A percentile compares a stretch with the other conserved stretches of the same genome.
Evolutionary conservation across 768 basidiomycete genomes (phyloP).

Genomic region (Phaeolepiota aurea): DNA sequence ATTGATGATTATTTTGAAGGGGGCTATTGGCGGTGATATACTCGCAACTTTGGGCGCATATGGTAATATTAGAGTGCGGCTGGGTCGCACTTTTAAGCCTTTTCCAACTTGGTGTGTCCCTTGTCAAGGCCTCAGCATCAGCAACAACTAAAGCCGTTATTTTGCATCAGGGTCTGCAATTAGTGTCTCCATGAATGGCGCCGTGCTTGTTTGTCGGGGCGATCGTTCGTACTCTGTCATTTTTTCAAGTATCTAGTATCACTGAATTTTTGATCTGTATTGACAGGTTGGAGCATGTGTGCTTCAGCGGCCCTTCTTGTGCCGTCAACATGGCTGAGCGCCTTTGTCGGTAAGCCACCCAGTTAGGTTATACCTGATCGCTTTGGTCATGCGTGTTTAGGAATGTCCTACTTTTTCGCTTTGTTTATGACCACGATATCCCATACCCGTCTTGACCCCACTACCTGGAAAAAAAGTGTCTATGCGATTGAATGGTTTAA

Average conservation of each 20-base stretch:
- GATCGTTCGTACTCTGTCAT: constrained; percentile 20
- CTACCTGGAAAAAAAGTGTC: constrained; percentile 46
- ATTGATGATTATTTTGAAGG: constrained; percentile 11
- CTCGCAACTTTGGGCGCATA: constrained; percentile 27
- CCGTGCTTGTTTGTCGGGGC: constrained; percentile 16
- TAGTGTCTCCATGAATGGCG: constrained; percentile 34
- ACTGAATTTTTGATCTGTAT: too few species aligned
- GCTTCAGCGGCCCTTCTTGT: constrained; percentile 40
- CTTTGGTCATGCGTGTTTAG: constrained; percentile 16
- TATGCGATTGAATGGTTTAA: constrained; percentile 54
- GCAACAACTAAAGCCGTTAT: not conserved
- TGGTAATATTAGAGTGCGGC: constrained; percentile 41
- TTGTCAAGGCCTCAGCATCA: not conserved
- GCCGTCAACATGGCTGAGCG: constrained; percentile 38
- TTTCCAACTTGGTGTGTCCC: constrained; percentile 41
- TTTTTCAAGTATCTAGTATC: too few species aligned
- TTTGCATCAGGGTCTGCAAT: constrained; percentile 36
- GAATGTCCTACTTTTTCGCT: constrained; percentile 46
- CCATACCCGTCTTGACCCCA: constrained; percentile 32
- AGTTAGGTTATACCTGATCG: too few species aligned
- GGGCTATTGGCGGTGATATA: constrained; percentile 28
- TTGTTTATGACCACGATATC: constrained; percentile 37
- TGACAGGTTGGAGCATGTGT: constrained; percentile 34
- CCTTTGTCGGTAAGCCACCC: constrained; percentile 32
- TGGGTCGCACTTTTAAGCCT: constrained; percentile 45